phyloP scores from a whole-genome alignment of 345 rosid species.

The Odontarrhena argentea region DNA sequence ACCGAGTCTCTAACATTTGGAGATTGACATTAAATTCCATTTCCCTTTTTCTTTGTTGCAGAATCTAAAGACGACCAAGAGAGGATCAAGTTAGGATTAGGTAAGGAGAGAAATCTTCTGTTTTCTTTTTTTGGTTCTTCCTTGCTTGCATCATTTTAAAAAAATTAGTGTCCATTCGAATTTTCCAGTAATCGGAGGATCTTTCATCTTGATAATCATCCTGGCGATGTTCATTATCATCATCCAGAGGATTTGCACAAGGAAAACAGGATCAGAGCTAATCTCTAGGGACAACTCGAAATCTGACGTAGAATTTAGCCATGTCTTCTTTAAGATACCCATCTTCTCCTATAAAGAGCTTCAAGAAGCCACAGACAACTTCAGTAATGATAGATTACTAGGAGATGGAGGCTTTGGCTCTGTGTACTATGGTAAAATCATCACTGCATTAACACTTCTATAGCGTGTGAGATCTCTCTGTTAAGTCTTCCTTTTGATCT shows the following conservation, averaged over 20 bases:
- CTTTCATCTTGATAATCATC: conserved; percentile 29
- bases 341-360: conserved; percentile 66
- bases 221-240: conserved; percentile 25
- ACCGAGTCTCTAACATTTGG: not conserved
- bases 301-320: conserved; percentile 46
- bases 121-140: conserved; percentile 5
- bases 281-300: conserved; percentile 39
- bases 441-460: not conserved
- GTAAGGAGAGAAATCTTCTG: conserved; percentile 26
- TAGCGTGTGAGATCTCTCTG: not conserved
- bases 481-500: not conserved
- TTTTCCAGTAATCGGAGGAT: conserved; percentile 51
- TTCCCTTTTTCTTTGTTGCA: conserved; percentile 11
- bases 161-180: not conserved
- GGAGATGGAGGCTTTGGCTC: conserved; percentile 83
- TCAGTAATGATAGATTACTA: conserved; percentile 48
- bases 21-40: conserved; percentile 5
- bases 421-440: conserved; percentile 61
- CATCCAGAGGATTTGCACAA: conserved; percentile 29
- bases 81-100: conserved; percentile 24
- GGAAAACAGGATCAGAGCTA: conserved; percentile 30
- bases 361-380: conserved; percentile 60
- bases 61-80: not conserved
- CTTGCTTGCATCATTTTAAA: not conserved
- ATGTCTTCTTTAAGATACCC: conserved; percentile 48